phyloP scores from a whole-genome alignment of 192 early-diverging fungal species.

The Mortierella antarctica region DNA sequence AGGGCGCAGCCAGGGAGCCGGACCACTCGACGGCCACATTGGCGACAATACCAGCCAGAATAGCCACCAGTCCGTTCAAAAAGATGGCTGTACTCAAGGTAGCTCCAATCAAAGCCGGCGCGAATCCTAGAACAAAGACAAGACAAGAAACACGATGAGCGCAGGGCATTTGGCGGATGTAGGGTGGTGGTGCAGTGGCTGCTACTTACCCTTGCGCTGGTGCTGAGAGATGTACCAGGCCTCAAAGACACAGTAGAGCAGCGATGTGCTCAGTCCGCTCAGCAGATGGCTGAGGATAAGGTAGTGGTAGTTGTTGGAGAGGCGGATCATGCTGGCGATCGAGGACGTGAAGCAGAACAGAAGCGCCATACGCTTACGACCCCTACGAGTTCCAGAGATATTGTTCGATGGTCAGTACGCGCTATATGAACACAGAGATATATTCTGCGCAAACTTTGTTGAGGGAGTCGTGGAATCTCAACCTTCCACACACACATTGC shows the following conservation, averaged over 20 bases:
- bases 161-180: not conserved
- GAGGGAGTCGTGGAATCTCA: not conserved
- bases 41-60: constrained; percentile 71
- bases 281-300: constrained; percentile 60
- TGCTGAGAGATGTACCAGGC: constrained; percentile 72
- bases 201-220: constrained; percentile 50
- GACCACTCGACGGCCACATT: constrained; percentile 65
- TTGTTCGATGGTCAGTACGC: not conserved
- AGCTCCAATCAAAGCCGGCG: constrained; percentile 59
- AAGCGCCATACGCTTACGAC: constrained; percentile 59
- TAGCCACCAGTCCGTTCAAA: constrained; percentile 77
- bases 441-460: not conserved
- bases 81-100: constrained; percentile 76
- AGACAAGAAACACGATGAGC: no score
- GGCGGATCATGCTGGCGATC: constrained; percentile 51
- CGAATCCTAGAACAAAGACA: constrained; percentile 58
- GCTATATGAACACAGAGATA: not conserved
- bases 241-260: constrained; percentile 71
- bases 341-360: constrained; percentile 62
- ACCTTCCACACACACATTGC: not conserved
- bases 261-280: constrained; percentile 59
- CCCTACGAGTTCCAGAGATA: constrained; percentile 43
- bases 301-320: constrained; percentile 50
- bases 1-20: constrained; percentile 69
- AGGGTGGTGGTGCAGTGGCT: no score